Evolutionary conservation across 441 rosid genomes (phyloP).

Genomic region (Kokia cookei): DNA sequence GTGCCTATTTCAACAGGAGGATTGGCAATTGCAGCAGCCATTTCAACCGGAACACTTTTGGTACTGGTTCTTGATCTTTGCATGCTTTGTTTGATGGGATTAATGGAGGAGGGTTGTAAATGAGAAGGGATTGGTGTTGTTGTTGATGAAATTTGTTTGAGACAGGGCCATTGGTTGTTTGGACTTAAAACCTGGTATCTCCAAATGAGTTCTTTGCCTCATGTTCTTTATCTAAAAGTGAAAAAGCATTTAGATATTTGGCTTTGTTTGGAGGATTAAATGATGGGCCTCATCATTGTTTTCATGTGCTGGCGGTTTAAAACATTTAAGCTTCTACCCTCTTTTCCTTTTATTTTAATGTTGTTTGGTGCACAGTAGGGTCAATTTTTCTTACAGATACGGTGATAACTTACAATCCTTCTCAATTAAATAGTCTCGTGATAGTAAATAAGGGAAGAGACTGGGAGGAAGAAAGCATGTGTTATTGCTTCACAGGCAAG

Average conservation of each 20-base stretch:
- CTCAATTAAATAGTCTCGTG: too few species aligned
- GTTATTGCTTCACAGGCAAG: too few species aligned
- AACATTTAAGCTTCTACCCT: conserved; percentile 14
- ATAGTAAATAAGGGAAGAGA: too few species aligned
- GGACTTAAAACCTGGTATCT: conserved; percentile 16
- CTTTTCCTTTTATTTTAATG: not conserved
- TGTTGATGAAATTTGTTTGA: conserved; percentile 5
- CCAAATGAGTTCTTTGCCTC: conserved; percentile 38
- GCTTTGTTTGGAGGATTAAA: conserved; percentile 8
- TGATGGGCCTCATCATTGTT: conserved; percentile 23
- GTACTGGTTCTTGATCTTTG: conserved; percentile 17
- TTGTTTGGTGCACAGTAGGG: not conserved
- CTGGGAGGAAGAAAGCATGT: too few species aligned
- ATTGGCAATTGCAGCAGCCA: conserved; percentile 19
- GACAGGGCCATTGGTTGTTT: conserved; percentile 15
- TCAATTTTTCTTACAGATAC: not conserved
- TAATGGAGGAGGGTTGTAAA: conserved; percentile 18
- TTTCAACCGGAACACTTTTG: conserved; percentile 12
- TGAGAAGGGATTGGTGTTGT: conserved; percentile 12
- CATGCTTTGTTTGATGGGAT: conserved; percentile 15
- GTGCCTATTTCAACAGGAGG: conserved; percentile 50
- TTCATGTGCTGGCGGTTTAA: conserved; percentile 41
- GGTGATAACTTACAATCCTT: too few species aligned
- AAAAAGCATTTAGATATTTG: conserved; percentile 8
- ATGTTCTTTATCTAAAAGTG: conserved; percentile 31